A percentile compares a stretch with the other conserved stretches of the same genome.
Evolutionary conservation across 2,329 filamentous ascomycete species (phyloP).

Genomic region (Monilinia fructigena): DNA sequence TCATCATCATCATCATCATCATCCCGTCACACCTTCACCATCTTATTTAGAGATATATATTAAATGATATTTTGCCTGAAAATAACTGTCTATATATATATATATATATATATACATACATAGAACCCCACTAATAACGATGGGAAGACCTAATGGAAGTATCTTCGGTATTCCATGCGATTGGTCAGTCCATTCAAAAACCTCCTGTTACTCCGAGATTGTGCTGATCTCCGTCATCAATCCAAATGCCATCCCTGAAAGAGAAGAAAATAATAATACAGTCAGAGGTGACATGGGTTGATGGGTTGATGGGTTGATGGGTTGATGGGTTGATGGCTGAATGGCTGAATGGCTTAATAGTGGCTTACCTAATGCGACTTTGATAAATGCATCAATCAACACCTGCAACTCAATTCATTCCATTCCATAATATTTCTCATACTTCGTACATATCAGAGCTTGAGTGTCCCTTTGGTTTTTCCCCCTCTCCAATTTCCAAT

Average conservation of each 20-base stretch:
- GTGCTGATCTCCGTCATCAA: constrained; percentile 17
- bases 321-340: no score
- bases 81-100: no score
- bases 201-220: constrained; percentile 8
- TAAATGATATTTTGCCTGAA: not conserved
- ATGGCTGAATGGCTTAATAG: no score
- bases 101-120: no score
- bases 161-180: constrained; percentile 4
- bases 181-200: constrained; percentile 3
- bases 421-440: not conserved
- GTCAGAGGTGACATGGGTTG: not conserved
- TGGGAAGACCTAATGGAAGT: not conserved
- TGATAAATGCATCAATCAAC: not conserved
- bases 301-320: no score
- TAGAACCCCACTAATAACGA: no score
- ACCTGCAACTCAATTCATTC: not conserved
- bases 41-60: constrained; percentile 7
- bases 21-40: no score
- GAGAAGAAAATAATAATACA: not conserved
- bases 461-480: not conserved
- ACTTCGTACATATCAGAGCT: not conserved
- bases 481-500: constrained; percentile 4
- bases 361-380: no score
- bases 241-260: constrained; percentile 27
- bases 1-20: no score